Base-by-base conservation (phyloP, 495 filamentous ascomycete species). In the Penicillium angulare region DNA sequence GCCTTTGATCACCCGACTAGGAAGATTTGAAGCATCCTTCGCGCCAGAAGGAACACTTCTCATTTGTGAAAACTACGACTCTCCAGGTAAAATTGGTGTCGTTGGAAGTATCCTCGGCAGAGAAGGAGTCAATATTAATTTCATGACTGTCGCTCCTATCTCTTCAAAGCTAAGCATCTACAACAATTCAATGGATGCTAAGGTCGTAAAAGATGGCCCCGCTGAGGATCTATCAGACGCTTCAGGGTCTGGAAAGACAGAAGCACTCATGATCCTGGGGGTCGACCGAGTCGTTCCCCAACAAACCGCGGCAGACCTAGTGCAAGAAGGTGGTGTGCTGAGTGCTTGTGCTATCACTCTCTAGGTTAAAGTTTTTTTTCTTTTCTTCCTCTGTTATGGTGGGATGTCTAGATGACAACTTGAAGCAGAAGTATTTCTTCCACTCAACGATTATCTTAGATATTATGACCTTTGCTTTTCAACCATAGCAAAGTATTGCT, bases 181-280 rank as follows among this genome's bases (percentile, higher is more conserved):
- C n/a, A 15, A 31, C 18, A 26, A 17, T 9, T 18, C 21, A 3
- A 42, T 4, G 7, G 12, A 57, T 33, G 49, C 43, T 12, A 43
- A 46, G 7, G 18, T 32, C 3, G 23, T 15, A 17, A 51, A 52
- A 16, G 52, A 53, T 12, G 36, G 27, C 16, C 17, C 16, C 8
- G 17, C 27, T 8, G 43, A 54, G 6, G 8, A 21, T 4, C 3
- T 23, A 1, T 16, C 35, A 7, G 48, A 42, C 2, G 40, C 36
- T 1, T 6, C 24, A 9, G 8, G 3, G 12, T 13, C 23, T 23
- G 33, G 7, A 8, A 50, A 56, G 42, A 79, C 75, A 29, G 86
- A 89, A 66, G 85, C 86, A 7, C 62, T 89, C 45, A 89, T 89
- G 86, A 88, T 89, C 56, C 50, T 89, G 31, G 84, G 85, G 0